Evolutionary conservation across 1,284 basidiomycete genomes (phyloP), one percentile per base, ranked within the genome.

Genomic region (Leccinum ponderosum): DNA sequence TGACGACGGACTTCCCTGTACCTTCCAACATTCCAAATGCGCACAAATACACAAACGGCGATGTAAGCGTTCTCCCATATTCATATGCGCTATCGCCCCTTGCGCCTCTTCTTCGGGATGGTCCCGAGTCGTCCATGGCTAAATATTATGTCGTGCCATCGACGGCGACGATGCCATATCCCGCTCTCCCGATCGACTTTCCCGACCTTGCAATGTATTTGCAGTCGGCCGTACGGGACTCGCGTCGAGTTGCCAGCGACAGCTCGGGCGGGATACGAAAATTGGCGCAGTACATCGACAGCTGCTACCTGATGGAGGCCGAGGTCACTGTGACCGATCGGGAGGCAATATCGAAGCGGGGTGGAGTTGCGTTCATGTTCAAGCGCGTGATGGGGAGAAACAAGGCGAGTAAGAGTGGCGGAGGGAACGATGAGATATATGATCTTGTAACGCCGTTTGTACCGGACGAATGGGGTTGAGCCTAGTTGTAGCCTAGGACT

Each of bases 381-480:
- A 86, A 84, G 70, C 81, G 83, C 47, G 81, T 89, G 22, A 85
- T 90, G 12, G 84, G 86, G 29, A 79, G 84, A 54, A 78, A 80
- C 64, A 82, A 74, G 64, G 75, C 77, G 58, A 77, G 80, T 62
- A 81, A 74, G 64, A 75, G 68, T 67, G 76, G 77, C 55, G 76
- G 79, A 65, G 81, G 80, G 64, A 92, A 92, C 68, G 88, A 89
- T 66, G 89, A 91, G 62, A 87, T 85, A 12, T 92, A 86, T 64
- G 87, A 91, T 55, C 80, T 91, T 15, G 89, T 93, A 58, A 93
- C 90, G 29, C 90, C 90, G 1, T 93, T 92, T 72, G 81, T 86
- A n/a, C 73, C 83, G n/a, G 82, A 85, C 60, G 85, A 85, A 65
- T 87, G 83, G 82, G 83, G 84, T 55, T 83, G 66, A 69, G 3